Percentiles rank a stretch among this genome's conserved stretches.
Conservation (phyloP, 139 green algal species). For the Coelastrella sp. region DNA sequence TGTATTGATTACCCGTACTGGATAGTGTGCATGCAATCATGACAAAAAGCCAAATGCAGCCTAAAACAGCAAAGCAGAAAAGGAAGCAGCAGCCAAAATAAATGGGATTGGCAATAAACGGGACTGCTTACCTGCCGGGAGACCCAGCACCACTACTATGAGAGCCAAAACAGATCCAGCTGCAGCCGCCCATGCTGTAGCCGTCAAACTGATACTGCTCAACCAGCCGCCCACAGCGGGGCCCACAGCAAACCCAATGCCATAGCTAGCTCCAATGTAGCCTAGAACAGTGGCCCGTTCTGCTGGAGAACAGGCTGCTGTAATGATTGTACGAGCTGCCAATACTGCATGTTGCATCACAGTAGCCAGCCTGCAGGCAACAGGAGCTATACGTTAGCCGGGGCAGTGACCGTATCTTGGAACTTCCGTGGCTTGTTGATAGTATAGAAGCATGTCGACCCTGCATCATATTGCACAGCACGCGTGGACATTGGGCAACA, state of each 20-base stretch:
- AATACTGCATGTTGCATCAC: constrained; percentile 62
- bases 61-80: no score
- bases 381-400: neutral
- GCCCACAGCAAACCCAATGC: constrained; percentile 48
- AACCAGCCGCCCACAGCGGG: constrained; percentile 53
- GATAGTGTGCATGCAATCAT: no score
- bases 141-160: constrained; percentile 5
- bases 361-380: constrained; percentile 17
- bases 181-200: constrained; percentile 46
- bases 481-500: no score
- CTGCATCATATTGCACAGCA: no score
- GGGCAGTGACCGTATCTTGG: neutral
- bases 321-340: constrained; percentile 57
- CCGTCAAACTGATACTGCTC: constrained; percentile 33
- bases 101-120: no score
- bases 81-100: no score
- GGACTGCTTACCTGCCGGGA: constrained; percentile 48
- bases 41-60: no score
- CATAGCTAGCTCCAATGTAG: constrained; percentile 49
- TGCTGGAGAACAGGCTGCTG: constrained; percentile 13
- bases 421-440: no score
- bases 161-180: constrained; percentile 41
- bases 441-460: no score
- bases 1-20: no score
- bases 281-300: constrained; percentile 54